Evolutionary conservation across 2,329 filamentous ascomycete species (phyloP).

Genomic region (Hypoxylon sp.): DNA sequence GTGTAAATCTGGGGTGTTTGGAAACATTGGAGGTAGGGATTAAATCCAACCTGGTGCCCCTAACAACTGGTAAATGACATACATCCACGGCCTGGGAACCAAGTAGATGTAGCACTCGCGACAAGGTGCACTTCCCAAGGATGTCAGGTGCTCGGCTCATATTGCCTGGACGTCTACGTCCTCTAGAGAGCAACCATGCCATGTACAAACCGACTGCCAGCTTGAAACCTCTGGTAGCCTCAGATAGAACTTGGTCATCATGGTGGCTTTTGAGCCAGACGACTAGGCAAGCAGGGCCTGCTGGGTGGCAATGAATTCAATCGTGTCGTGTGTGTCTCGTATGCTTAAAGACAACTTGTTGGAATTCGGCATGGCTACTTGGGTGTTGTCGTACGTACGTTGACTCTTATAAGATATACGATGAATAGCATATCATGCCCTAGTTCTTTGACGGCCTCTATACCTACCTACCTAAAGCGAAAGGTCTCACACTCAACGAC

Average conservation of each 20-base stretch:
- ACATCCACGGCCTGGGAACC: not conserved
- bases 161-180: not conserved
- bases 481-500: not conserved
- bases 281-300: not conserved
- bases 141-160: not conserved
- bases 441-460: not conserved
- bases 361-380: not conserved
- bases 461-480: not conserved
- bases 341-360: not conserved
- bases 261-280: not conserved
- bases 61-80: not conserved
- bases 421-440: not conserved
- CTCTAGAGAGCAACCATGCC: not conserved
- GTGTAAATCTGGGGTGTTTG: not conserved
- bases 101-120: not conserved
- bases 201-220: not conserved
- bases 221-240: not conserved
- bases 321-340: not conserved
- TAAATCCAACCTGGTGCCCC: not conserved
- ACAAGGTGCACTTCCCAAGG: not conserved
- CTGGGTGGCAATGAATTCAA: not conserved
- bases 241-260: not conserved
- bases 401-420: not conserved
- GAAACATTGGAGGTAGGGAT: not conserved
- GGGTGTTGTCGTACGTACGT: not conserved